A percentile compares a stretch with the other conserved stretches of the same genome.
Conservation (phyloP, 1,284 basidiomycete genomes). For the Leccinum solheimii region DNA sequence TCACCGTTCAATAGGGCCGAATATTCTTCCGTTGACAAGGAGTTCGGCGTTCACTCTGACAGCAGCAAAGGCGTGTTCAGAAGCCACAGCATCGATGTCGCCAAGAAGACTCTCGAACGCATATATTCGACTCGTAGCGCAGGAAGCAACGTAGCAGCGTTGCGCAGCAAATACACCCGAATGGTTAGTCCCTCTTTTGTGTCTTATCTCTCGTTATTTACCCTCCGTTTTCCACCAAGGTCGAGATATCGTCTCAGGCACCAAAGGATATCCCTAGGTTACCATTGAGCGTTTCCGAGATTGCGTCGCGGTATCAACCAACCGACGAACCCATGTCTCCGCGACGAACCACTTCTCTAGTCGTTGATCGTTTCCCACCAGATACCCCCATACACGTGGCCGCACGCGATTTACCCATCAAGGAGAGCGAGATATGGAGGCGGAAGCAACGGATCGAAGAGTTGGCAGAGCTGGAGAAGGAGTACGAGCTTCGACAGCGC, state of each 20-base stretch:
- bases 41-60: constrained; percentile 31
- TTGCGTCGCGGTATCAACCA: constrained; percentile 64
- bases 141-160: constrained; percentile 64
- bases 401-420: constrained; percentile 21
- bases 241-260: constrained; percentile 52
- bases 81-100: constrained; percentile 31
- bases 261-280: constrained; percentile 63
- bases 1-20: constrained; percentile 27
- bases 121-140: constrained; percentile 52
- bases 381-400: constrained; percentile 18
- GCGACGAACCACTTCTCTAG: constrained; percentile 34
- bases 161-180: constrained; percentile 62
- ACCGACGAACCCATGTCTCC: constrained; percentile 41
- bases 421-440: constrained; percentile 36
- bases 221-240: constrained; percentile 34
- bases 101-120: constrained; percentile 40
- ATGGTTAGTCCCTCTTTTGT: constrained; percentile 44
- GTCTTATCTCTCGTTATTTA: constrained; percentile 6
- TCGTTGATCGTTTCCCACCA: constrained; percentile 25
- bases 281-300: constrained; percentile 61
- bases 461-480: constrained; percentile 52
- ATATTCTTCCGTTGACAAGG: constrained; percentile 17
- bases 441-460: constrained; percentile 52
- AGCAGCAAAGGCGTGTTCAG: constrained; percentile 21
- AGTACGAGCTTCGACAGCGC: constrained; percentile 52